Percentiles rank a stretch among this genome's conserved stretches.
Conservation (phyloP, 768 basidiomycete species). For the Leucocoprinus sp. region DNA sequence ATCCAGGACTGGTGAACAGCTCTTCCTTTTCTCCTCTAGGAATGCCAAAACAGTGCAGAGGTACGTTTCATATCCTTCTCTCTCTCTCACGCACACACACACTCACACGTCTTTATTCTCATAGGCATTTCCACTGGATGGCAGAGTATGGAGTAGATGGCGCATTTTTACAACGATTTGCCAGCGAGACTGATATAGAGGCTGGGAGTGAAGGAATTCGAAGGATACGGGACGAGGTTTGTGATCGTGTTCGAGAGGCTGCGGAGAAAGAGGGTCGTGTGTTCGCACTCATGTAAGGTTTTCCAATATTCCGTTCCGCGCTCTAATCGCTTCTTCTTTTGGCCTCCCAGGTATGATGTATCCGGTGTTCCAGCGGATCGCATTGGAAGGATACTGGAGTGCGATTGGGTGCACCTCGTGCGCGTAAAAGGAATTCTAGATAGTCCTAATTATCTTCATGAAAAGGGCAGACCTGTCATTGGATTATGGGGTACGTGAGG, state of each 20-base stretch:
- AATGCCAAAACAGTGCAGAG: conserved; percentile 65
- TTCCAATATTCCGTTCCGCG: not conserved
- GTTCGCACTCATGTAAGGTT: conserved; percentile 72
- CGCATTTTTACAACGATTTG: conserved; percentile 75
- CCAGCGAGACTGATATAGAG: conserved; percentile 54
- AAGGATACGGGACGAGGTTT: conserved; percentile 64
- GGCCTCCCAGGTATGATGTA: conserved; percentile 66
- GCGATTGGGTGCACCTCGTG: conserved; percentile 70
- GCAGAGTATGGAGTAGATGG: conserved; percentile 74
- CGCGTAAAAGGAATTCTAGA: conserved; percentile 52
- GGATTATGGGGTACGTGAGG: conserved; percentile 54
- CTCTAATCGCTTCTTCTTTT: conserved; percentile 5
- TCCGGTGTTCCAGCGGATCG: conserved; percentile 66
- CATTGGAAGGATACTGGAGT: conserved; percentile 56
- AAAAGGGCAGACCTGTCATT: conserved; percentile 63
- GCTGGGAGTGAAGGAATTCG: conserved; percentile 48
- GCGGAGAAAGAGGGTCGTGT: conserved; percentile 77
- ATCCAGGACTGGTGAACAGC: conserved; percentile 46
- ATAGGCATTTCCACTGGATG: conserved; percentile 78
- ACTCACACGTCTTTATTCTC: not conserved
- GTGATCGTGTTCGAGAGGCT: conserved; percentile 62
- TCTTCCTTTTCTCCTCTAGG: conserved; percentile 71
- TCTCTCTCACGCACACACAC: not conserved
- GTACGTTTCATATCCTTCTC: conserved; percentile 17
- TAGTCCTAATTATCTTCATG: conserved; percentile 65